These are phyloP conservation scores for Centella asiatica DNA, from an alignment of 129 eudicot genomes.

Conservation along the genomic window DNA sequence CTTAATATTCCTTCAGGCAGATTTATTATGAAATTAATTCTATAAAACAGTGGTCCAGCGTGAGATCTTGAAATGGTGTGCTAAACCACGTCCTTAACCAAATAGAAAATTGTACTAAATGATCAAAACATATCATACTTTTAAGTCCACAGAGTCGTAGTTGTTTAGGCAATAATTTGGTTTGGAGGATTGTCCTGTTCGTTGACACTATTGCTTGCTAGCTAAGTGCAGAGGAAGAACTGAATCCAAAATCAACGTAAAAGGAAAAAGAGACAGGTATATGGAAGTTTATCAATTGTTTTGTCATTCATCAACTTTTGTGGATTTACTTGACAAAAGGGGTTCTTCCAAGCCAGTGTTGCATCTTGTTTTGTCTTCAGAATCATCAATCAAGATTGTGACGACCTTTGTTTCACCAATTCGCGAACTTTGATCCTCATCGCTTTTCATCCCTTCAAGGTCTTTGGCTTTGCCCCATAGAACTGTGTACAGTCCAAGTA, in stretches of 20 bases:
- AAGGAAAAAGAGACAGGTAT: neutral
- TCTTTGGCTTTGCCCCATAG: slow-evolving; percentile 84
- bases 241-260: neutral
- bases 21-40: neutral
- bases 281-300: neutral
- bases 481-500: slow-evolving; percentile 57
- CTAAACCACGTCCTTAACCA: too few species aligned
- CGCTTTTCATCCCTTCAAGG: slow-evolving; percentile 21
- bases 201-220: neutral
- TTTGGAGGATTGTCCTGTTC: too few species aligned
- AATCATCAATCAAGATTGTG: slow-evolving; percentile 24
- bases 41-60: too few species aligned
- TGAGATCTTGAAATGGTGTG: too few species aligned
- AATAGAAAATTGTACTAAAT: too few species aligned
- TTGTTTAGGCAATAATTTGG: too few species aligned
- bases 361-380: slow-evolving; percentile 16
- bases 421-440: slow-evolving; percentile 14
- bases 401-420: slow-evolving; percentile 17
- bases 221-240: neutral
- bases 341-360: slow-evolving; percentile 48
- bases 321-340: slow-evolving; percentile 27
- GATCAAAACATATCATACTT: too few species aligned
- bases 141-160: too few species aligned
- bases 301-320: neutral
- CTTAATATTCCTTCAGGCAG: neutral